Conservation (phyloP, 192 early-diverging fungal species). For the Backusella australiensis region DNA sequence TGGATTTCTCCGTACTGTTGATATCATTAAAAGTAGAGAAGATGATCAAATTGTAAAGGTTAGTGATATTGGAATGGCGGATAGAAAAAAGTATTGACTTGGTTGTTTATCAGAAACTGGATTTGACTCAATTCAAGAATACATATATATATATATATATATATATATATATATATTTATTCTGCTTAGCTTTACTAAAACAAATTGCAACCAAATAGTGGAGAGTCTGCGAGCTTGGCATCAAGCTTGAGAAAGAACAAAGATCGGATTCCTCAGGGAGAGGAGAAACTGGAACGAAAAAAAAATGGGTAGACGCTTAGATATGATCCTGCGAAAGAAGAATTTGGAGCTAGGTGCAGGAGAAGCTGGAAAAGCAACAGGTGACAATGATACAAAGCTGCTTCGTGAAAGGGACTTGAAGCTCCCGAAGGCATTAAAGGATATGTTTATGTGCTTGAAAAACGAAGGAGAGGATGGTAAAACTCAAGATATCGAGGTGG, state of each 20-base stretch:
- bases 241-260: constrained; percentile 11
- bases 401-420: constrained; percentile 7
- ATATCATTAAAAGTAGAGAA: no score
- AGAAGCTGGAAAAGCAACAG: constrained; percentile 7
- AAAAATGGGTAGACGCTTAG: constrained; percentile 10
- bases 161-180: background rate
- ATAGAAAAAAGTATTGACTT: no score
- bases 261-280: constrained; percentile 7
- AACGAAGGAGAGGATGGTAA: constrained; percentile 6
- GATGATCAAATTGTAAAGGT: no score
- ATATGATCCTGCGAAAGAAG: constrained; percentile 12
- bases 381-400: constrained; percentile 9
- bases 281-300: background rate
- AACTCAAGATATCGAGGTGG: constrained; percentile 10
- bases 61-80: no score
- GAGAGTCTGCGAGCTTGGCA: constrained; percentile 7
- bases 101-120: no score
- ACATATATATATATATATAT: background rate
- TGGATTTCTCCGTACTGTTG: no score
- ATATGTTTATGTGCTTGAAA: constrained; percentile 7
- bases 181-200: constrained; percentile 1
- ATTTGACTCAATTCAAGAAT: no score
- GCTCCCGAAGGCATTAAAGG: constrained; percentile 4
- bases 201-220: background rate
- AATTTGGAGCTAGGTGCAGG: constrained; percentile 7